Percentiles rank a stretch among this genome's conserved stretches.
Evolutionary conservation across 768 basidiomycete species (phyloP).

Genomic region (Boletus sp.): DNA sequence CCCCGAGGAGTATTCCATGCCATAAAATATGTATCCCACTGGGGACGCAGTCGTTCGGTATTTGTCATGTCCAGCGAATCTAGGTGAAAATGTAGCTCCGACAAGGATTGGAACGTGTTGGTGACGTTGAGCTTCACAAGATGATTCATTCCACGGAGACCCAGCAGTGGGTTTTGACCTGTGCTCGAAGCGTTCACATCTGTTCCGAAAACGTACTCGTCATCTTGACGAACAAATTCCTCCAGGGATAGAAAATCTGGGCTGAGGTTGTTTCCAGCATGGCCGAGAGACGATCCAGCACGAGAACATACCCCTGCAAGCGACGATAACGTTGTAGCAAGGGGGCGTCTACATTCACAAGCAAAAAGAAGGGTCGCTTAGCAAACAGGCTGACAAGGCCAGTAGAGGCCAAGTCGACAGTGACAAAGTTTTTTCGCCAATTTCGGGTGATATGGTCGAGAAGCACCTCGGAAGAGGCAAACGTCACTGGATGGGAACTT

Average conservation of each 20-base stretch:
- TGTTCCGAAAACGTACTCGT: constrained; percentile 62
- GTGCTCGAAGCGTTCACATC: constrained; percentile 21
- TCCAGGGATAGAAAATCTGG: constrained; percentile 48
- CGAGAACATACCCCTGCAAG: constrained; percentile 44
- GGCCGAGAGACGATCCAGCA: background rate
- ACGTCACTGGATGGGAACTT: constrained; percentile 29
- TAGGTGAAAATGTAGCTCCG: constrained; percentile 60
- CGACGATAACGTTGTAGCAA: constrained; percentile 66
- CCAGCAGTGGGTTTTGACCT: background rate
- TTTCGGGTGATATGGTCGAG: constrained; percentile 75
- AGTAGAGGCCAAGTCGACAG: constrained; percentile 60
- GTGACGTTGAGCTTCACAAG: constrained; percentile 58
- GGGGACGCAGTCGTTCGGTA: constrained; percentile 74
- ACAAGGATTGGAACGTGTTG: constrained; percentile 59
- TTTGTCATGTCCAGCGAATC: constrained; percentile 68
- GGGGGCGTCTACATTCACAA: constrained; percentile 83
- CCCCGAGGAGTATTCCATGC: constrained; percentile 37
- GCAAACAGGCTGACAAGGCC: constrained; percentile 64
- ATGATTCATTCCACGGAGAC: constrained; percentile 34
- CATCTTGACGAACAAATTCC: constrained; percentile 73
- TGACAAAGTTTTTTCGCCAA: constrained; percentile 83
- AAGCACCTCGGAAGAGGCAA: constrained; percentile 49
- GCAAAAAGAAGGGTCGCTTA: constrained; percentile 88
- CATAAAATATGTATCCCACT: constrained; percentile 99
- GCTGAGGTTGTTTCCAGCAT: constrained; percentile 18